These are phyloP conservation scores for Pythium scleroteichum DNA, from an alignment of 352 stramenopile genomes.

Conservation along the genomic window DNA sequence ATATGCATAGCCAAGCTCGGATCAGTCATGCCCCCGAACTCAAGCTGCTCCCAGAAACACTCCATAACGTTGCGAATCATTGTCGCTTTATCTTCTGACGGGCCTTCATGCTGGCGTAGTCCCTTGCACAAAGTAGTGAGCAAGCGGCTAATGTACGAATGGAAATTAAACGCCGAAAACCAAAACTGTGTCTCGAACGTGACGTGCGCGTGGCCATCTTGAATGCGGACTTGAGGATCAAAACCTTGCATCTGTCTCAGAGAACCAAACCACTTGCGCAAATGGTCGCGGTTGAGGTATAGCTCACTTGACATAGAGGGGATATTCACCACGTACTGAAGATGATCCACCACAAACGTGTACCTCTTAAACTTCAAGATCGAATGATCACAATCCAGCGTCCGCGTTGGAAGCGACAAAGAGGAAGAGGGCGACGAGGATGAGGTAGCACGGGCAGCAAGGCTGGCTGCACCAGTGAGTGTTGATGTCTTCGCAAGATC, in stretches of 20 bases:
- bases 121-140: constrained; percentile 62
- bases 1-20: constrained; percentile 52
- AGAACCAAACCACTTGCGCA: constrained; percentile 72
- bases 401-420: constrained; percentile 32
- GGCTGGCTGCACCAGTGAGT: constrained; percentile 28
- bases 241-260: constrained; percentile 79
- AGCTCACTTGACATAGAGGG: constrained; percentile 67
- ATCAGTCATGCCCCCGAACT: constrained; percentile 42
- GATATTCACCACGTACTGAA: constrained; percentile 96
- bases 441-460: constrained; percentile 24
- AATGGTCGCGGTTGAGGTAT: constrained; percentile 48
- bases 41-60: constrained; percentile 76
- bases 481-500: constrained; percentile 63
- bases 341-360: constrained; percentile 91
- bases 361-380: constrained; percentile 93
- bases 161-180: constrained; percentile 93
- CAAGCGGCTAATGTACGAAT: constrained; percentile 69
- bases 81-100: constrained; percentile 36
- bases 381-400: constrained; percentile 89
- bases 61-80: constrained; percentile 78
- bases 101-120: constrained; percentile 55
- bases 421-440: constrained; percentile 24
- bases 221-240: constrained; percentile 73
- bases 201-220: constrained; percentile 87
- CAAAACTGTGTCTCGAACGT: constrained; percentile 95